Evolutionary conservation across 495 filamentous ascomycete species (phyloP), one percentile per base, ranked within the genome.

Genomic region (Neohortaea acidophila): DNA sequence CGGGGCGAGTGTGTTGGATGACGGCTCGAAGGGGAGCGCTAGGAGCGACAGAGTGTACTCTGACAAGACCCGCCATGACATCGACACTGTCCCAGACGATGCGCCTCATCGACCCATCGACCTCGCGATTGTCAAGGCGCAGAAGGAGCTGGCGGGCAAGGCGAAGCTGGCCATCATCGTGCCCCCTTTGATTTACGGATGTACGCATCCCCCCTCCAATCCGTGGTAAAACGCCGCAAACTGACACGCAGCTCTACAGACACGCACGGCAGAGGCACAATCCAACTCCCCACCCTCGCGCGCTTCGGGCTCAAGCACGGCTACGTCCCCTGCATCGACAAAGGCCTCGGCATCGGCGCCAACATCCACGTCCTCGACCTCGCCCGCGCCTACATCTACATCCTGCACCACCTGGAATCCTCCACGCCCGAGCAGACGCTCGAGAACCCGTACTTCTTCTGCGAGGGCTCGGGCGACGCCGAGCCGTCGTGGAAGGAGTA

Each of bases 101-200:
- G 57, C 62, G 7, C 49, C 60, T 0, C 64, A 66, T 45, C 60
- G 64, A 6, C 31, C 44, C 6, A 52, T 66, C 14, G 62, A 67
- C 31, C 50, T 65, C 2, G 36, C 55, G 6, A 66, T 65, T 31
- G 19, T 63, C 23, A 43, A 45, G 7, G 53, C 47, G 6, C 35
- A 42, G 12, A 48, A 54, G 19, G 48, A 56, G 21, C 44, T 66
- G 0, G 51, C 47, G 0, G 43, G 48, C 12, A 47, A 52, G 15
- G 60, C 63, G 0, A 61, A 60, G 33, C 38, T 64, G 3, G 55
- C 51, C 4, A 50, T 64, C 18, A 53, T 64, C 34, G 49, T 59
- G 5, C 60, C 58, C 1, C 54, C 59, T 3, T n/a, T 52, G 6
- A 59, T 60, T 30, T 60, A 58, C 40, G 55, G 56, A 25, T 21